Conservation (phyloP, 768 basidiomycete species). For the Tulasnella sp. region DNA sequence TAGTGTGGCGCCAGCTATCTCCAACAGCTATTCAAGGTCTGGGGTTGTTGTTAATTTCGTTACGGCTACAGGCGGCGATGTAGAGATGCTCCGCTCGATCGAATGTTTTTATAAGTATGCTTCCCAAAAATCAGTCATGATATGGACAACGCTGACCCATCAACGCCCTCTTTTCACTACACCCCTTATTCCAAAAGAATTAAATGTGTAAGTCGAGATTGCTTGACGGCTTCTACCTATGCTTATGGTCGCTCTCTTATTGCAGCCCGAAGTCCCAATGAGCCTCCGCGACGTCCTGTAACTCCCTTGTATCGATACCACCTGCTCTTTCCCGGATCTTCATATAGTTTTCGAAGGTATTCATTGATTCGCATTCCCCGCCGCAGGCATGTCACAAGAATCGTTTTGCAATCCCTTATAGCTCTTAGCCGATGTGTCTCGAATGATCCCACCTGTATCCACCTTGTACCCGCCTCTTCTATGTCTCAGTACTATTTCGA, state of each 20-base stretch:
- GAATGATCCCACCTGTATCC: background rate
- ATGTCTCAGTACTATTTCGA: too few relatives aligned
- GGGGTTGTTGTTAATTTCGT: conserved; percentile 95
- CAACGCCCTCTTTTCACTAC: background rate
- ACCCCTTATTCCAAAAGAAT: conserved; percentile 35
- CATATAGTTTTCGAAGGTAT: background rate
- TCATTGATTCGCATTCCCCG: background rate
- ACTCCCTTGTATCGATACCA: conserved; percentile 25
- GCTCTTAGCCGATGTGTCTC: background rate
- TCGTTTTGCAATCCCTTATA: too few relatives aligned
- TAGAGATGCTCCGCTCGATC: conserved; percentile 96
- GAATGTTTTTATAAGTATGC: conserved; percentile 95
- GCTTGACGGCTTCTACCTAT: background rate
- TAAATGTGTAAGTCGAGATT: conserved; percentile 63
- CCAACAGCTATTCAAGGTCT: conserved; percentile 72
- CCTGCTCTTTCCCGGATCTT: conserved; percentile 18
- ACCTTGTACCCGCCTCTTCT: background rate
- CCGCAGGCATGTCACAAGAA: too few relatives aligned
- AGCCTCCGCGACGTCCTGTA: conserved; percentile 82
- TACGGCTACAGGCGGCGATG: conserved; percentile 93
- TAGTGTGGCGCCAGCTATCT: conserved; percentile 78
- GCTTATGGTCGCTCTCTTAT: conserved; percentile 21
- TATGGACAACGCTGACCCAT: background rate
- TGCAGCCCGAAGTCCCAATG: conserved; percentile 81
- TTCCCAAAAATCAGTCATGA: conserved; percentile 1